Base-by-base conservation (phyloP, 2,329 filamentous ascomycete genomes). In the Colletotrichum sidae region DNA sequence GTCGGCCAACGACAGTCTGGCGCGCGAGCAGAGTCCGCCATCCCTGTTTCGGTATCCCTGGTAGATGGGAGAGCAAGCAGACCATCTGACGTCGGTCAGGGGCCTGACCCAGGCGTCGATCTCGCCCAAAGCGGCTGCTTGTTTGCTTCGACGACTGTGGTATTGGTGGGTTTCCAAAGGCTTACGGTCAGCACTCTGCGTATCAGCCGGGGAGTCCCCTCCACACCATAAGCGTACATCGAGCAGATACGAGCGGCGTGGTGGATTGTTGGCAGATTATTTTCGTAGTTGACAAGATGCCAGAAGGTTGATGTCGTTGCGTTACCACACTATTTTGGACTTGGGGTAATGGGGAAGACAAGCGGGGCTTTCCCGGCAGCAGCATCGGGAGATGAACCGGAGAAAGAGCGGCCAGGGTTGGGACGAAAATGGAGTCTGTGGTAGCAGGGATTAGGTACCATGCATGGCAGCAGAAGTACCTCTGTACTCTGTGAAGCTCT, bases 131-230 rank as follows among this genome's bases (percentile, higher is more conserved):
- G 37, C 42, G 38, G 44, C 15, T 9, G 34, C 34, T 42, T 55
- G 61, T 61, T 65, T 61, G 61, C 61, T 65, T 55, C 57, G 34
- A 12, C 44, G 33, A 51, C 45, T 35, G 17, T 46, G 51, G 50
- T 12, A 65, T 65, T 65, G 61, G 61, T 41, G 34, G 51, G 45
- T 55, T 65, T 50, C 17, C 44, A 13, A 54, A 37, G 42, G 53
- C 45, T 46, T 51, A 37, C 35, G 61, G 51, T 51, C 45, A 65
- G 61, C 51, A 39, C 54, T 25, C 39, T 45, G 34, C 55, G 61
- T 57, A 55, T 49, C n/a, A 41, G 15, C 13, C 35, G 34, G 25
- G 17, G 45, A 15, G 8, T 37, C 6, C 15, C 55, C 38, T 53
- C 35, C 56, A 55, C 17, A 54, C 47, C 49, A 38, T 34, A 42